Conservation (phyloP, 441 rosid genomes). For the Omphalea diandra region DNA sequence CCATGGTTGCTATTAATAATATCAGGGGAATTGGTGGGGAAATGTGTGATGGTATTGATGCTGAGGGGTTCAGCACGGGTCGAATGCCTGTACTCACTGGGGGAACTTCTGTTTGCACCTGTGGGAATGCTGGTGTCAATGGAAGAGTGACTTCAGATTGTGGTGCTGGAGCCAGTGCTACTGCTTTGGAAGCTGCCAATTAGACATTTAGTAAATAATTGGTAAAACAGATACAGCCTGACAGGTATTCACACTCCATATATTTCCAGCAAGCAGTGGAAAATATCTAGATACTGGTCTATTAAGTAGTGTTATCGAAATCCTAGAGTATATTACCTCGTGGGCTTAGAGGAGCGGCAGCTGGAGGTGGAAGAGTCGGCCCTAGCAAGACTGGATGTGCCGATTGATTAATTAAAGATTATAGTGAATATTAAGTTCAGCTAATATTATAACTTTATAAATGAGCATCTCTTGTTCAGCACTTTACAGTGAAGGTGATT, state of each 20-base stretch:
- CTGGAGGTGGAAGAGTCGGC: constrained; percentile 51
- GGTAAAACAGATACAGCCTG: no score
- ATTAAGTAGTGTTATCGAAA: background rate
- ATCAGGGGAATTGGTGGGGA: constrained; percentile 31
- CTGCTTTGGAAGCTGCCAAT: constrained; percentile 57
- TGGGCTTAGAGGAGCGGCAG: constrained; percentile 50
- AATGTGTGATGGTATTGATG: constrained; percentile 27
- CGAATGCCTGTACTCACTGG: constrained; percentile 26
- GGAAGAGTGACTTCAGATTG: constrained; percentile 28
- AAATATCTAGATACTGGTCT: no score
- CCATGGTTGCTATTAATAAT: constrained; percentile 23
- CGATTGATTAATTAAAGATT: constrained; percentile 5
- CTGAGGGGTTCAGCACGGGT: constrained; percentile 31
- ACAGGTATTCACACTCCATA: no score
- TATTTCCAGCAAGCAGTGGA: no score
- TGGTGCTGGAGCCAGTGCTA: constrained; percentile 34
- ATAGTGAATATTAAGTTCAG: background rate
- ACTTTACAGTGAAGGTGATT: no score
- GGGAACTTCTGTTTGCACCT: constrained; percentile 33
- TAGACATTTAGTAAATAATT: background rate
- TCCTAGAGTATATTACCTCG: constrained; percentile 34
- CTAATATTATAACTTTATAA: background rate
- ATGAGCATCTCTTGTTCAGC: background rate
- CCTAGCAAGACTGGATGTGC: constrained; percentile 62
- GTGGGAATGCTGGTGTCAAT: constrained; percentile 36